phyloP scores from a whole-genome alignment of 495 filamentous ascomycete genomes.

The Penicillium mononematosum region DNA sequence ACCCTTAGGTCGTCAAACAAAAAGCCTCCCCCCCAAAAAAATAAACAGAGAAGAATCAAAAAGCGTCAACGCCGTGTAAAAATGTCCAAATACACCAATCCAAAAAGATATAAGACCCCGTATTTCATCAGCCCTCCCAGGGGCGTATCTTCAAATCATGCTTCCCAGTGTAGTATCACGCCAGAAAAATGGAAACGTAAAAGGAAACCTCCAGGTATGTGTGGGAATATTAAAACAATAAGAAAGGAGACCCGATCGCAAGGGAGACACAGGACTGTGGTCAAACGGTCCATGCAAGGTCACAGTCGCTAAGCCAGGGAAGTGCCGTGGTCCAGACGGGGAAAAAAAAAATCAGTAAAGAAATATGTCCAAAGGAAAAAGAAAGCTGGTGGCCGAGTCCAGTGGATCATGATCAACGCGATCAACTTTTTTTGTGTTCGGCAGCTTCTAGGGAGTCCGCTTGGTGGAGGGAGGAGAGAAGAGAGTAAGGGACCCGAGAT shows the following conservation, averaged over 20 bases:
- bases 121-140: constrained; percentile 17
- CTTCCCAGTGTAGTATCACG: constrained; percentile 21
- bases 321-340: constrained; percentile 3
- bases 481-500: constrained; percentile 2
- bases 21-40: constrained; percentile 12
- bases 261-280: neutral
- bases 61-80: constrained; percentile 12
- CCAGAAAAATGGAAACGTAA: constrained; percentile 18
- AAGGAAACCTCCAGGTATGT: constrained; percentile 21
- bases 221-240: constrained; percentile 31
- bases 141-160: constrained; percentile 18
- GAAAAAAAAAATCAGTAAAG: neutral
- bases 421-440: constrained; percentile 16
- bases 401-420: constrained; percentile 12
- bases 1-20: constrained; percentile 23
- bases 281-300: constrained; percentile 18
- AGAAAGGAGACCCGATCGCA: constrained; percentile 11
- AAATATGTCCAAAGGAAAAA: constrained; percentile 22
- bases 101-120: constrained; percentile 6
- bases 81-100: constrained; percentile 15
- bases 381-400: constrained; percentile 20
- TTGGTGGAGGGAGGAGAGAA: constrained; percentile 1
- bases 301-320: constrained; percentile 9
- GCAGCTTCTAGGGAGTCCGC: constrained; percentile 14
- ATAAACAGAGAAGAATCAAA: constrained; percentile 10